Base-by-base conservation (phyloP, 2,329 filamentous ascomycete genomes). In the Hymenoscyphus infarciens region DNA sequence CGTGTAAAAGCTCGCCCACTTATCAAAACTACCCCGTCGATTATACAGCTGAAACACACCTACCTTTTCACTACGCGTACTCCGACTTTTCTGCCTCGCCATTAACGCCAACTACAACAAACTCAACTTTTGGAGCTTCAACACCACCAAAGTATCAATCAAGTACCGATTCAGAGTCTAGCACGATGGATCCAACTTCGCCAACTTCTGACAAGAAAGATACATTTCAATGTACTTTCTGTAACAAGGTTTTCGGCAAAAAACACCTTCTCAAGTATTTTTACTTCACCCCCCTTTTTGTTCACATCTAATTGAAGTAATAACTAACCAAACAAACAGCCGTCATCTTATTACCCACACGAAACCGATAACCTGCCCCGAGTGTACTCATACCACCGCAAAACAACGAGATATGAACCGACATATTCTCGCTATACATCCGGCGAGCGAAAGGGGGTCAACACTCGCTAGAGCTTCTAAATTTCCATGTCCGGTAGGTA, bases 211-310 rank as follows among this genome's bases (percentile, higher is more conserved):
- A 15, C 7, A 25, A n/a, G 45, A 10, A n/a, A 19, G 45, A 10
- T 52, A n/a, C 45, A 52, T 52, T 10, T 52, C 22, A 35, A 35
- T 52, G 45, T 25, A n/a, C 10, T 52, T 52, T 19, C 45, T 52
- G 45, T 15, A 19, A 52, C 45, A 52, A 22, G 16, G 45, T 19
- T 8, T 52, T 52, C 45, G 45, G 22, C 10, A 52, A 52, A 52
- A 52, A 15, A 25, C 45, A 52, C 22, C 45, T 52, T 52, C 45
- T 52, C 22, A 52, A 52, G 45, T 52, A 52, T n/a, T 6, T 49
- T 25, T 15, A 35, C 33, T 35, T 35, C 29, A 31, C 29, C 29
- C 29, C 29, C 1, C 5, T 15, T 35, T 35, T 22, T 5, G 5
- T 25, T 15, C 45, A 22, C 6, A 7, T 2, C 22, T 52, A n/a